Evolutionary conservation across 352 stramenopile genomes (phyloP).

Genomic region (Globisporangium orthogonon): DNA sequence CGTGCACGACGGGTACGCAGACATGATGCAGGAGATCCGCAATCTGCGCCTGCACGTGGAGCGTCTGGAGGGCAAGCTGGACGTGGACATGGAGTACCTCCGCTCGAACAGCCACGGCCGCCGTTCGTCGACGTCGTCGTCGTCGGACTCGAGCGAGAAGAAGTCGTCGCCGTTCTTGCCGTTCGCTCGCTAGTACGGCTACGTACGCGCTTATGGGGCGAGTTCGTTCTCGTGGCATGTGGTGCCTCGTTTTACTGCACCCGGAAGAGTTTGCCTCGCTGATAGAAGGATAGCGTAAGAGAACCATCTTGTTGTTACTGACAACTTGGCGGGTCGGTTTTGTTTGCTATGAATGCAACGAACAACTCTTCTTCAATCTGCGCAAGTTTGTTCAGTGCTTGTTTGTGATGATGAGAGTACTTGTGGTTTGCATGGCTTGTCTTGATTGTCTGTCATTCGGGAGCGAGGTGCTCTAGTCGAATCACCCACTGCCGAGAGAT

Average conservation of each 20-base stretch:
- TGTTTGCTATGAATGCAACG: too few species aligned
- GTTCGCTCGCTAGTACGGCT: background rate
- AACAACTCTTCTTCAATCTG: too few species aligned
- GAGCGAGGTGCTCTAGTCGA: background rate
- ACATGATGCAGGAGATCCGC: constrained; percentile 50
- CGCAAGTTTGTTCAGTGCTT: too few species aligned
- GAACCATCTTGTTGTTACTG: background rate
- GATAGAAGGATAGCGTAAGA: background rate
- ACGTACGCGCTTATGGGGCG: background rate
- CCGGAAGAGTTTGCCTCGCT: background rate
- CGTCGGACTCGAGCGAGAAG: constrained; percentile 28
- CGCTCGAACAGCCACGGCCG: constrained; percentile 28
- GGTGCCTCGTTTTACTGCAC: background rate
- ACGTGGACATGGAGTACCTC: constrained; percentile 39
- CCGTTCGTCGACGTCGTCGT: constrained; percentile 48
- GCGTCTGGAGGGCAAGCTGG: constrained; percentile 51
- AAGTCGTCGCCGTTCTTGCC: constrained; percentile 16
- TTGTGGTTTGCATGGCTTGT: background rate
- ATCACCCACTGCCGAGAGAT: background rate
- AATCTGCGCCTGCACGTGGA: constrained; percentile 53
- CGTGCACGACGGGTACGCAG: constrained; percentile 34
- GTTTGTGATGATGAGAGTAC: too few species aligned
- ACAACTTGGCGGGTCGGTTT: too few species aligned
- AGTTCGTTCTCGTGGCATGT: background rate
- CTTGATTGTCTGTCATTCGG: background rate